Conservation (phyloP, 768 basidiomycete genomes). For the Podaxis pistillaris region DNA sequence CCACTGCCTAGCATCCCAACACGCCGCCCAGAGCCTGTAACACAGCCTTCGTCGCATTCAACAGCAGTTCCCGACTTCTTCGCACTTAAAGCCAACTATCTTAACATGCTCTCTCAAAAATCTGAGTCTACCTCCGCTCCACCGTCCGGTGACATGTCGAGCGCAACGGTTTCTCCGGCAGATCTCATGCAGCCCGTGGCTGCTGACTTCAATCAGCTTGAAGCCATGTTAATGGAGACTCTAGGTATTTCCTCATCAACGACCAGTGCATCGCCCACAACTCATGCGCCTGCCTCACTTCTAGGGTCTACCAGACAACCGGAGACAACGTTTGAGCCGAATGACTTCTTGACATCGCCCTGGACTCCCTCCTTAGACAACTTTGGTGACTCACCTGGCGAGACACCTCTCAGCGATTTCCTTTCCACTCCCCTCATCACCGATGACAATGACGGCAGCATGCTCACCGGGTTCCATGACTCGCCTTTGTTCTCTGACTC, state of each 20-base stretch:
- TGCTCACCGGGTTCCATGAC: conserved; percentile 27
- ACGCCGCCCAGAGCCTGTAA: conserved; percentile 41
- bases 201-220: conserved; percentile 20
- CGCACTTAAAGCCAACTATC: conserved; percentile 57
- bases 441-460: conserved; percentile 18
- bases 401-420: conserved; percentile 36
- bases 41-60: conserved; percentile 30
- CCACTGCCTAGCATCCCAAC: conserved; percentile 62
- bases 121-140: conserved; percentile 36
- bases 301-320: conserved; percentile 21
- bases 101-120: conserved; percentile 63
- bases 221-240: conserved; percentile 15
- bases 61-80: conserved; percentile 41
- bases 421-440: conserved; percentile 36
- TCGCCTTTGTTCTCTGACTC: conserved; percentile 24
- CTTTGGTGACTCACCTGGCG: conserved; percentile 30
- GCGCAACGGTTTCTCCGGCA: conserved; percentile 25
- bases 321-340: conserved; percentile 23
- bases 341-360: conserved; percentile 32
- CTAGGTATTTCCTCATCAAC: conserved; percentile 19
- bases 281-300: conserved; percentile 19
- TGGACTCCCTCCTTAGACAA: conserved; percentile 23
- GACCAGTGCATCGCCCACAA: conserved; percentile 10
- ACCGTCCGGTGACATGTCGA: conserved; percentile 27
- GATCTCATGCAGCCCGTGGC: conserved; percentile 23